Conservation (phyloP, 345 rosid genomes). For the Aquilaria yunnanensis region DNA sequence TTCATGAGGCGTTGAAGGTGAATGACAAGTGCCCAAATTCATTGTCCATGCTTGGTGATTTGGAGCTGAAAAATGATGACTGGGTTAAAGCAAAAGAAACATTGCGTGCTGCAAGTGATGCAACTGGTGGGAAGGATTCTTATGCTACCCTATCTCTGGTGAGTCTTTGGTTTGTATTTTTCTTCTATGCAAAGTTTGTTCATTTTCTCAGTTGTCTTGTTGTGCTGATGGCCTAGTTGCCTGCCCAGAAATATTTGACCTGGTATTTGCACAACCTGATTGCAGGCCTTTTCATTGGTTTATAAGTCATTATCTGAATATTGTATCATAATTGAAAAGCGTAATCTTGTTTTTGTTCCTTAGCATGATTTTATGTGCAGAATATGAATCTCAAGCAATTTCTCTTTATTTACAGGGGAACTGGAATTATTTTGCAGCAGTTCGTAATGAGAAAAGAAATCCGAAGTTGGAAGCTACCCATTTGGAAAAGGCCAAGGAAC, state of each 20-base stretch:
- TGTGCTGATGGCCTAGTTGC: background rate
- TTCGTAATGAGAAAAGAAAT: constrained; percentile 96
- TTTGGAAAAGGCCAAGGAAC: constrained; percentile 97
- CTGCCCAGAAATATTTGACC: too few relatives aligned
- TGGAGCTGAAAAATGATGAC: constrained; percentile 98
- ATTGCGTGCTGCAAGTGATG: constrained; percentile 91
- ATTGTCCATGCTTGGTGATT: constrained; percentile 90
- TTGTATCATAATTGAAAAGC: background rate
- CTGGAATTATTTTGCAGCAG: constrained; percentile 97
- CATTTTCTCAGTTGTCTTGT: constrained; percentile 2
- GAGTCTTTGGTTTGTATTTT: constrained; percentile 1
- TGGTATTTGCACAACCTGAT: too few relatives aligned
- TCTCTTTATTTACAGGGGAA: constrained; percentile 50
- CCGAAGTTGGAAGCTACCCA: constrained; percentile 98
- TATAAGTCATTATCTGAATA: background rate
- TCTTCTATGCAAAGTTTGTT: background rate
- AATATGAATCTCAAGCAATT: constrained; percentile 13
- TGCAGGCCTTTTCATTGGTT: background rate
- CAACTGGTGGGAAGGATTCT: constrained; percentile 92
- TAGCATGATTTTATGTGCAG: background rate
- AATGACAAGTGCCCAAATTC: constrained; percentile 83
- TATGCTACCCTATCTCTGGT: constrained; percentile 93
- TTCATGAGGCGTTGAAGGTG: constrained; percentile 85
- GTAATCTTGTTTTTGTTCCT: background rate
- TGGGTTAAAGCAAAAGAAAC: constrained; percentile 99